A percentile compares a stretch with the other conserved stretches of the same genome.
Conservation (phyloP, 768 basidiomycete species). For the Wakefieldia striispora region DNA sequence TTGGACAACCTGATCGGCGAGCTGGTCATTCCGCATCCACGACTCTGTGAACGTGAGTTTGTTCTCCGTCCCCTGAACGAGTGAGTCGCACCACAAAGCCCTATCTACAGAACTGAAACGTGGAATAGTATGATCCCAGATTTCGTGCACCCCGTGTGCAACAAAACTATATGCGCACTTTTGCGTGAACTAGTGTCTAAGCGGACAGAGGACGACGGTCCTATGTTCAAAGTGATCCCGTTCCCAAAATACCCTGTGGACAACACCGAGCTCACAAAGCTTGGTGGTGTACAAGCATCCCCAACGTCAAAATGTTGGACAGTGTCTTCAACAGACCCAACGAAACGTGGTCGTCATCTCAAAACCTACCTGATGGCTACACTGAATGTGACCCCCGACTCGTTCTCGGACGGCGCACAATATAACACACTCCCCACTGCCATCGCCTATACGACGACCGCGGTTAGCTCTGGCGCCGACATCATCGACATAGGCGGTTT, state of each 20-base stretch:
- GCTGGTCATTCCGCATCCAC: conserved; percentile 82
- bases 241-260: conserved; percentile 57
- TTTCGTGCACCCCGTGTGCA: conserved; percentile 60
- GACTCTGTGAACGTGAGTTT: conserved; percentile 84
- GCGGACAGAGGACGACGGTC: conserved; percentile 32
- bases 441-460: conserved; percentile 46
- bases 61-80: conserved; percentile 86
- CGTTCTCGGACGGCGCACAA: conserved; percentile 85
- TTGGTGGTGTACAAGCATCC: conserved; percentile 13
- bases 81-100: conserved; percentile 40
- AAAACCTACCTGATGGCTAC: conserved; percentile 86
- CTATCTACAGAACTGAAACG: neutral
- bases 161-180: conserved; percentile 46
- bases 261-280: conserved; percentile 2
- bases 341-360: conserved; percentile 13
- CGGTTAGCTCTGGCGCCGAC: conserved; percentile 58
- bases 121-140: conserved; percentile 72
- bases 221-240: conserved; percentile 73
- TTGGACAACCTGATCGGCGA: conserved; percentile 61
- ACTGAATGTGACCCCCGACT: conserved; percentile 92
- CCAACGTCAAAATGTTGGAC: conserved; percentile 25
- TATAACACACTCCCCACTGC: conserved; percentile 54
- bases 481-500: conserved; percentile 94
- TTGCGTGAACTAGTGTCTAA: conserved; percentile 40
- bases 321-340: conserved; percentile 17